Base-by-base conservation (phyloP, 2,329 filamentous ascomycete species). In the Fusarium ambrosium region DNA sequence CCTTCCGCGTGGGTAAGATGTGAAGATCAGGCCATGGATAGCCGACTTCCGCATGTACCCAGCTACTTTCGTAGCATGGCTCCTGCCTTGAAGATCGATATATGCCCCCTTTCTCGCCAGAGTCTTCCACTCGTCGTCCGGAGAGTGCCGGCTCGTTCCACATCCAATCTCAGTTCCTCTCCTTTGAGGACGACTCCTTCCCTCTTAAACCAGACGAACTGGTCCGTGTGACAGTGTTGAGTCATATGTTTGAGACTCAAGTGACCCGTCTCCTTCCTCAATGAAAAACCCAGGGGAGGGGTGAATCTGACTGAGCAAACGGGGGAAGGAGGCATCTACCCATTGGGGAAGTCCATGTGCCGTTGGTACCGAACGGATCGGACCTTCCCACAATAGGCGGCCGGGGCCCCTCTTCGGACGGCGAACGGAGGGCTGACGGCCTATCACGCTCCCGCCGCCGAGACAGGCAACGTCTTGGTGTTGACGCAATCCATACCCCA, bases 401-500 rank as follows among this genome's bases (percentile, higher is more conserved):
- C 48, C 45, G 45, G 24, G 2, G 6, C 14, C 16, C 4, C 55
- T 11, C 32, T 51, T 27, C 29, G 60, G 22, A 66, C 48, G 55
- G 56, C 22, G 22, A 72, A 68, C 59, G 32, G 55, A 58, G 62
- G 36, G 59, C 18, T 43, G 18, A 43, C 36, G 37, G 56, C 61
- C 37, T 66, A 32, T 53, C 56, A 59, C 61, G 41, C 55, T 59
- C 56, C 36, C 45, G 34, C 37, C 34, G 53, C 60, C 27, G 53
- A 71, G 64, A 53, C 53, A 64, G 22, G 14, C 43, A 55, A 20
- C 41, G 45, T 61, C 58, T 14, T 36, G n/a, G 39, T 10, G 39
- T 71, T 62, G 61, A 71, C 68, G 61, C 60, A 66, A 71, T 69
- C 8, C 36, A 13, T 11, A 45, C 27, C 55, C 55, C 56, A 58